These are phyloP conservation scores for Epithele typhae DNA, from an alignment of 768 basidiomycete genomes.

Conservation along the genomic window DNA sequence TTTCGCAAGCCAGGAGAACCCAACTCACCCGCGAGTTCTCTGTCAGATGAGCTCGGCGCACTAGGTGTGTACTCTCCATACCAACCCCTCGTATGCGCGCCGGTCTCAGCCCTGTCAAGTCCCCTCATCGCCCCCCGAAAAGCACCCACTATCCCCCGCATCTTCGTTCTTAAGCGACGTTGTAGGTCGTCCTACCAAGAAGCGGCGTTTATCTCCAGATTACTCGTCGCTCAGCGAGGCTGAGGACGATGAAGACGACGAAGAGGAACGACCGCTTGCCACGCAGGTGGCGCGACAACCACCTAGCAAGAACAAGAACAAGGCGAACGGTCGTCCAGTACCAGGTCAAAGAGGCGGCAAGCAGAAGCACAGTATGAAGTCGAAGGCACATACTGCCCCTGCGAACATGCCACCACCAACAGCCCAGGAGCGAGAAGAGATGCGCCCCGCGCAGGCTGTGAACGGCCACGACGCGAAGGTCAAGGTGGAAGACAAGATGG, in stretches of 20 bases:
- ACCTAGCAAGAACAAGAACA: constrained; percentile 5
- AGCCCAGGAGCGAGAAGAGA: constrained; percentile 33
- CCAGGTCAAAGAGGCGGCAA: constrained; percentile 40
- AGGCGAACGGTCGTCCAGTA: constrained; percentile 1
- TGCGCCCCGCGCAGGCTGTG: constrained; percentile 39
- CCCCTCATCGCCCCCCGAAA: constrained; percentile 25
- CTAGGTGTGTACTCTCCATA: constrained; percentile 38
- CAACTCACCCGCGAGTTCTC: constrained; percentile 44
- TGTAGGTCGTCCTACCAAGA: constrained; percentile 24
- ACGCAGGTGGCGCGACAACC: constrained; percentile 3
- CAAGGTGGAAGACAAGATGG: constrained; percentile 77
- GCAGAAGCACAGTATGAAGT: constrained; percentile 52
- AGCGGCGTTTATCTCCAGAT: constrained; percentile 21
- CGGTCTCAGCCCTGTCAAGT: constrained; percentile 2
- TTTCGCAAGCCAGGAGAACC: constrained; percentile 30
- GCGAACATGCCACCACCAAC: constrained; percentile 38
- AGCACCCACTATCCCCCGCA: constrained; percentile 27
- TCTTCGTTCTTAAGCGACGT: constrained; percentile 27
- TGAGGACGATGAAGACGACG: constrained; percentile 18
- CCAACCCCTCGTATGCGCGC: not conserved
- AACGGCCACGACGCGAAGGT: constrained; percentile 47
- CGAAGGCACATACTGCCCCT: constrained; percentile 56
- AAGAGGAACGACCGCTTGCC: constrained; percentile 22
- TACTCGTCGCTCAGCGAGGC: constrained; percentile 26
- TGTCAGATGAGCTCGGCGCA: constrained; percentile 42